phyloP scores from a whole-genome alignment of 768 basidiomycete species.

The Cystobasidium tubakii region DNA sequence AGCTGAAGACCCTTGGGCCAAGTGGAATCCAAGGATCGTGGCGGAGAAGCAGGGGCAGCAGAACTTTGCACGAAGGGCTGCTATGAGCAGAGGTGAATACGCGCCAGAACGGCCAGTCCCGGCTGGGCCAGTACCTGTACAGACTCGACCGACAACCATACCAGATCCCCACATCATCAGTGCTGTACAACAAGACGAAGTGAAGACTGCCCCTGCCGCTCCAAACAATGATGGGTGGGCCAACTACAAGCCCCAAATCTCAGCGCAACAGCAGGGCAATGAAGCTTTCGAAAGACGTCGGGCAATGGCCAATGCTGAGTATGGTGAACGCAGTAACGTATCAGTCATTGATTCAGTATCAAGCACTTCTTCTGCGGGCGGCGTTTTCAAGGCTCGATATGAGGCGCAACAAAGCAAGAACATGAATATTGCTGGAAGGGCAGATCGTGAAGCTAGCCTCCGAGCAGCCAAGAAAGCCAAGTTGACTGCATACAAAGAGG shows the following conservation, averaged over 20 bases:
- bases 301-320: not conserved
- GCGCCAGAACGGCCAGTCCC: not conserved
- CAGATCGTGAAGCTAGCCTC: not conserved
- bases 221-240: slow-evolving; percentile 18
- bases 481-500: not conserved
- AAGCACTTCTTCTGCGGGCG: not conserved
- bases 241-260: not conserved
- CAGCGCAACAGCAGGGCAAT: not conserved
- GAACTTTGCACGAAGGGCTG: not conserved
- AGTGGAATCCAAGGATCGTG: not conserved
- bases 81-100: not conserved
- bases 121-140: not conserved
- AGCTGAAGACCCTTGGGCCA: not conserved
- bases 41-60: not conserved
- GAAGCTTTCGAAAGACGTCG: not conserved
- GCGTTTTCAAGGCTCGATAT: not conserved
- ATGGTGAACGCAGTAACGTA: not conserved
- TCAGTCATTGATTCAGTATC: not conserved
- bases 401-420: not conserved
- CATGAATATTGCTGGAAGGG: not conserved
- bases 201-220: not conserved
- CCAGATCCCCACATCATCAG: not conserved
- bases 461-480: not conserved
- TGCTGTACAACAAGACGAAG: not conserved
- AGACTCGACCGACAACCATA: not conserved